Evolutionary conservation across 2,329 filamentous ascomycete species (phyloP).

Genomic region (Apiospora marii): DNA sequence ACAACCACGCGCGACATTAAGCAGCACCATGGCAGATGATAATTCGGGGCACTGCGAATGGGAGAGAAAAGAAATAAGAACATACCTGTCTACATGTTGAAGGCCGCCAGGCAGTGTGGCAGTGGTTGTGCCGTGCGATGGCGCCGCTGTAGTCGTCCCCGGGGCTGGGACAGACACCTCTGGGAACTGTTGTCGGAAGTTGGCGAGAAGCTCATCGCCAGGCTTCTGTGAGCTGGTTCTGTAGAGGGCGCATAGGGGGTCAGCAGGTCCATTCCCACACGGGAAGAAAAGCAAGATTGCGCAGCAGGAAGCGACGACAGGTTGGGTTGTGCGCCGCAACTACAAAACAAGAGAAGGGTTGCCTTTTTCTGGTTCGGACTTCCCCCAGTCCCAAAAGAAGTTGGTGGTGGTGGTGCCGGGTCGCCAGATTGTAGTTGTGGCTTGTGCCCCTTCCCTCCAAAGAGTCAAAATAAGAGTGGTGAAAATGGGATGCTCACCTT

Average conservation of each 20-base stretch:
- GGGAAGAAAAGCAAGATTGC: not conserved
- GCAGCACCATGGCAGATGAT: not conserved
- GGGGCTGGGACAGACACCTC: constrained; percentile 64
- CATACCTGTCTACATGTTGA: constrained; percentile 39
- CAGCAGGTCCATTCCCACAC: constrained; percentile 21
- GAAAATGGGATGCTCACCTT: constrained; percentile 16
- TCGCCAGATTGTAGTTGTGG: constrained; percentile 8
- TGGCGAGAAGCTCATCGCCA: constrained; percentile 81
- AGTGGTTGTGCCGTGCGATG: constrained; percentile 47
- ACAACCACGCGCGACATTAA: not conserved
- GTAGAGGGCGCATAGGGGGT: constrained; percentile 29
- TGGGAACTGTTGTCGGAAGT: constrained; percentile 85
- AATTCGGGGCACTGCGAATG: not conserved
- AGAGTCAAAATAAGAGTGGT: not conserved
- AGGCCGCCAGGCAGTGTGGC: constrained; percentile 37
- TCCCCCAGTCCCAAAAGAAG: not conserved
- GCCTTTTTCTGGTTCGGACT: not conserved
- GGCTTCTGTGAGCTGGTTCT: constrained; percentile 87
- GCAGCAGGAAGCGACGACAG: not conserved
- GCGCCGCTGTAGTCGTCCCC: constrained; percentile 51
- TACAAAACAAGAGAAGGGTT: not conserved
- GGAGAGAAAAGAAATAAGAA: constrained; percentile 28
- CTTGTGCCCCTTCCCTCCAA: constrained; percentile 11
- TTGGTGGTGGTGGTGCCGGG: not conserved
- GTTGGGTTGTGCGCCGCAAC: constrained; percentile 10